Evolutionary conservation across 257 asterid species (phyloP).

Genomic region (Solanum sitiens): DNA sequence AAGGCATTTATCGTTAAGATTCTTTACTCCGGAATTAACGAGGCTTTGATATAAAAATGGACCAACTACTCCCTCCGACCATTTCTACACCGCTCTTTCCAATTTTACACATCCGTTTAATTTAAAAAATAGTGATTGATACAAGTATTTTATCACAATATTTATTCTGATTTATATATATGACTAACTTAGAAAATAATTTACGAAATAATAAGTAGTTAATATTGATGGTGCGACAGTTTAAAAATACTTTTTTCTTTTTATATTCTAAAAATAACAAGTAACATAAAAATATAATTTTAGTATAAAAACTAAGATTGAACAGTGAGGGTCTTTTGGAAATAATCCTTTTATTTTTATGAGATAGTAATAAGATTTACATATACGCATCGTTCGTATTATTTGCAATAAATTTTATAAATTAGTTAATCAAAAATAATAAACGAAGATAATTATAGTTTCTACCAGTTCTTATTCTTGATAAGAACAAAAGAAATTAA

Average conservation of each 20-base stretch:
- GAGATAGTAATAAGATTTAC: background rate
- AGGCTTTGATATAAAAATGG: background rate
- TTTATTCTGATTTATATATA: no score
- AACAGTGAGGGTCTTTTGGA: background rate
- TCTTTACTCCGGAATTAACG: background rate
- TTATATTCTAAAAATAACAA: no score
- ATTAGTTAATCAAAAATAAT: background rate
- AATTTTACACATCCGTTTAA: no score
- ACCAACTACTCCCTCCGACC: background rate
- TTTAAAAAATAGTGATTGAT: no score
- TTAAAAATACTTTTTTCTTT: no score
- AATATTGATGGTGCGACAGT: no score
- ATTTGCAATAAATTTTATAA: background rate
- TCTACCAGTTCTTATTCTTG: background rate
- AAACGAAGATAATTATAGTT: background rate
- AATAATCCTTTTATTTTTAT: no score
- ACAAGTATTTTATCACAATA: no score
- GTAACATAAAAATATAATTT: no score
- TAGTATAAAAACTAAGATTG: no score
- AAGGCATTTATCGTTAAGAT: background rate
- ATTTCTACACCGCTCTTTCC: background rate
- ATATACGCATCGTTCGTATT: background rate
- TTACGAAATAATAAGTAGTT: no score
- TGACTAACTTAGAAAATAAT: no score
- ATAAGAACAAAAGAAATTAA: background rate